Base-by-base conservation (phyloP, 2,329 filamentous ascomycete species). In the Curvularia hawaiiensis region DNA sequence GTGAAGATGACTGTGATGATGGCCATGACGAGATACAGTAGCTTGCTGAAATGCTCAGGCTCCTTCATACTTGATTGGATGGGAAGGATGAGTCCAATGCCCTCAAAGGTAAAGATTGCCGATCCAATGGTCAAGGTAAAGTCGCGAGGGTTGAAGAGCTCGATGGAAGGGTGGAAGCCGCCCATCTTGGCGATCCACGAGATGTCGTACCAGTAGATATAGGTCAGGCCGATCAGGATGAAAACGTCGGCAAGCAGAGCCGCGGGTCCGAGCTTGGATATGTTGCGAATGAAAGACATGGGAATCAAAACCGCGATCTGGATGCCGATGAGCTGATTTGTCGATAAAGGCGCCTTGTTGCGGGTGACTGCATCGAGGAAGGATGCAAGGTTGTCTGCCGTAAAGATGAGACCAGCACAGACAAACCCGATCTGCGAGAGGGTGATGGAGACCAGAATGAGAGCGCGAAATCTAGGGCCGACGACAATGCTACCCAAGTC, bases 371-470 rank as follows among this genome's bases (percentile, higher is more conserved):
- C 89, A 30, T 84, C 77, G 24, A 89, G 76, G 75, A 92, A 91
- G 0, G 88, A 85, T 39, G 82, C 82, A 20, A 91, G 75, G 67
- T 92, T 92, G 71, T 92, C 88, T 0, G 90, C 90, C 0, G 88
- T 88, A 68, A 92, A 92, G 52, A 92, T 90, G 50, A 91, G 83
- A 31, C 90, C 90, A 0, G 90, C 86, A 65, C 89, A 92, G 41
- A 92, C 90, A 62, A 92, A 92, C 1, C 90, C 90, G 14, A 92
- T 79, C 72, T 92, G 90, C 0, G 90, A 92, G 11, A 92, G 81
- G 0, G 87, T 85, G 71, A 92, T 88, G 12, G 89, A 91, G 0
- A 78, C 79, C 9, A 92, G 82, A 50, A 92, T 89, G 35, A 92
- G 76, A 20, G 79, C 79, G 54, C 90, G 84, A 71, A 92, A 84